Evolutionary conservation across 108 stramenopile genomes (phyloP).

Genomic region (Seminavis robusta): DNA sequence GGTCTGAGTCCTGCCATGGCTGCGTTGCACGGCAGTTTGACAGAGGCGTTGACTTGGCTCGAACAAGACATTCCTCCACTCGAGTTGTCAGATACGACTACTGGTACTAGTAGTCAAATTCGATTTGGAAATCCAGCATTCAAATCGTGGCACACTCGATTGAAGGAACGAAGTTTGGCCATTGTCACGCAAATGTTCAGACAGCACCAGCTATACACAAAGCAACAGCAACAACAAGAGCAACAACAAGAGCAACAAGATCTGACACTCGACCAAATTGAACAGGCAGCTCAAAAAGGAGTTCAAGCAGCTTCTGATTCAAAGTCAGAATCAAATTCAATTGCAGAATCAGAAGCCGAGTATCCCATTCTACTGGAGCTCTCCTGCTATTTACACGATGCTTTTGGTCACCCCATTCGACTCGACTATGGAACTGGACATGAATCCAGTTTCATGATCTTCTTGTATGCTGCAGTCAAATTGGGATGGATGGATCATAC

Average conservation of each 20-base stretch:
- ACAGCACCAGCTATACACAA: too few relatives aligned
- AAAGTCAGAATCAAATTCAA: not conserved
- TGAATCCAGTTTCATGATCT: conserved; percentile 90
- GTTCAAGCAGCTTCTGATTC: conserved; percentile 58
- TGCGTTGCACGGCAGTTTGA: conserved; percentile 67
- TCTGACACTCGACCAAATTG: conserved; percentile 14
- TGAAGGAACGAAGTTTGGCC: conserved; percentile 46
- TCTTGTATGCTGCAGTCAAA: conserved; percentile 72
- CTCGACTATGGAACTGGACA: conserved; percentile 97
- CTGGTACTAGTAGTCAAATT: conserved; percentile 24
- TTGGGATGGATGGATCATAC: conserved; percentile 58
- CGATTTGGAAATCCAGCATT: conserved; percentile 85
- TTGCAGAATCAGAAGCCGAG: conserved; percentile 23
- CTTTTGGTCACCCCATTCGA: conserved; percentile 88
- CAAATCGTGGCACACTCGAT: conserved; percentile 66
- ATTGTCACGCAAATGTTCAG: too few relatives aligned
- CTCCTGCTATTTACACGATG: conserved; percentile 70
- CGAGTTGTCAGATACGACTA: too few relatives aligned
- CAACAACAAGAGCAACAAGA: not conserved
- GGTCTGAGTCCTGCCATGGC: conserved; percentile 72
- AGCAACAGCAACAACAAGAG: conserved; percentile 44
- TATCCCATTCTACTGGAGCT: conserved; percentile 56
- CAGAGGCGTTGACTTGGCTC: conserved; percentile 60
- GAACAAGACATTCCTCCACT: conserved; percentile 71
- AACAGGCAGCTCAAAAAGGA: conserved; percentile 37